Evolutionary conservation across 176 grass and related monocot species (phyloP).

Genomic region (Aegilops bicornis): DNA sequence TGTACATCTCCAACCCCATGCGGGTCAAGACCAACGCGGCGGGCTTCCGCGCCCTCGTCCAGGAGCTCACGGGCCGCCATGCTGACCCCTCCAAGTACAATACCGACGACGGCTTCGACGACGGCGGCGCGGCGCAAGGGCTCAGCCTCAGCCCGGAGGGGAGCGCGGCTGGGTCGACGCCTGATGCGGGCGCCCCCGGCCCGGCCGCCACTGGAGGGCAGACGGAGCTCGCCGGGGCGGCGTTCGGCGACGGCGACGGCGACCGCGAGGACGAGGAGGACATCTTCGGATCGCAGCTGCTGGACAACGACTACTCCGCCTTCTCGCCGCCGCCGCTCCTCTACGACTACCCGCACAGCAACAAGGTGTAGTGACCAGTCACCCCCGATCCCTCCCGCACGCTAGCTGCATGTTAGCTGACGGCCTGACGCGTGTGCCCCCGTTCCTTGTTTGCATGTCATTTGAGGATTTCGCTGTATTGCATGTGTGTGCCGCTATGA

Average conservation of each 20-base stretch:
- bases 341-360: slow-evolving; percentile 47
- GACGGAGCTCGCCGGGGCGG: not conserved
- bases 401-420: not conserved
- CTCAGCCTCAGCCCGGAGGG: slow-evolving; percentile 25
- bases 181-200: not conserved
- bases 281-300: slow-evolving; percentile 39
- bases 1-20: slow-evolving; percentile 95
- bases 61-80: slow-evolving; percentile 83
- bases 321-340: slow-evolving; percentile 49
- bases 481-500: slow-evolving; percentile 38
- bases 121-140: not conserved
- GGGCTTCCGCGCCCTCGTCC: slow-evolving; percentile 74
- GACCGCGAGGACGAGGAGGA: not conserved
- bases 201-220: slow-evolving; percentile 15
- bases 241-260: slow-evolving; percentile 6
- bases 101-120: not conserved
- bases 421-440: slow-evolving; percentile 5
- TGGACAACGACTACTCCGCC: slow-evolving; percentile 44
- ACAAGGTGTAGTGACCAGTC: slow-evolving; percentile 40
- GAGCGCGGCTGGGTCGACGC: slow-evolving; percentile 12
- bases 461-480: slow-evolving; percentile 37
- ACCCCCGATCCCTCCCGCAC: not conserved
- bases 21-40: slow-evolving; percentile 58
- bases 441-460: slow-evolving; percentile 16
- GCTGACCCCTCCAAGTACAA: slow-evolving; percentile 64